phyloP scores from a whole-genome alignment of 192 early-diverging fungal species.

The Entomortierella lignicola region DNA sequence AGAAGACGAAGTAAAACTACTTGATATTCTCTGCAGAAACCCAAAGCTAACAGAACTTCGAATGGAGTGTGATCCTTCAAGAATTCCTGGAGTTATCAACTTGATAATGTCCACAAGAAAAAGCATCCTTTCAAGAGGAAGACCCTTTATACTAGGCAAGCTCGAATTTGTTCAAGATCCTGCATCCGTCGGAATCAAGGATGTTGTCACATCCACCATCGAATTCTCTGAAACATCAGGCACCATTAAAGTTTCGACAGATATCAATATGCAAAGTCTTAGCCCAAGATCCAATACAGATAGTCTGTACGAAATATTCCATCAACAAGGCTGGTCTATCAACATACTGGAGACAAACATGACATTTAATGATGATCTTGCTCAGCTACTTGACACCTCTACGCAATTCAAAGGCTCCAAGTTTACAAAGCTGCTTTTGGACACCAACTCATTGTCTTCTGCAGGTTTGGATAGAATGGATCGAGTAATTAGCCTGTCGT shows the following conservation, averaged over 20 bases:
- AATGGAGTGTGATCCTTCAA: neutral
- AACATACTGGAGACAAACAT: neutral
- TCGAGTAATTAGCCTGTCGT: neutral
- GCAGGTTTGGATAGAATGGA: neutral
- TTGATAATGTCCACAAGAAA: neutral
- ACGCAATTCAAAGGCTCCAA: slow-evolving; percentile 1
- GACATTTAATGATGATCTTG: neutral
- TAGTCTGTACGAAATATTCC: neutral
- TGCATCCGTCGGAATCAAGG: neutral
- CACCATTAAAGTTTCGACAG: neutral
- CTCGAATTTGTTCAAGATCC: neutral
- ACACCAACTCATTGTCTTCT: neutral
- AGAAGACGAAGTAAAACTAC: neutral
- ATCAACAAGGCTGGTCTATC: neutral
- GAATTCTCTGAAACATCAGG: neutral
- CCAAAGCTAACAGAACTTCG: neutral
- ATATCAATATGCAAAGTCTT: neutral
- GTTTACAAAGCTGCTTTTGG: neutral
- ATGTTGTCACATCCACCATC: neutral
- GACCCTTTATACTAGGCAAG: neutral
- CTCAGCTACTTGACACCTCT: neutral
- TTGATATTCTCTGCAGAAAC: neutral
- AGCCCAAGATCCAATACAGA: neutral
- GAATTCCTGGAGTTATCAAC: neutral
- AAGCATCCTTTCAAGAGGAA: neutral